Evolutionary conservation across 2,329 filamentous ascomycete genomes (phyloP), one percentile per base, ranked within the genome.

Genomic region (Paracamarosporium sp.): DNA sequence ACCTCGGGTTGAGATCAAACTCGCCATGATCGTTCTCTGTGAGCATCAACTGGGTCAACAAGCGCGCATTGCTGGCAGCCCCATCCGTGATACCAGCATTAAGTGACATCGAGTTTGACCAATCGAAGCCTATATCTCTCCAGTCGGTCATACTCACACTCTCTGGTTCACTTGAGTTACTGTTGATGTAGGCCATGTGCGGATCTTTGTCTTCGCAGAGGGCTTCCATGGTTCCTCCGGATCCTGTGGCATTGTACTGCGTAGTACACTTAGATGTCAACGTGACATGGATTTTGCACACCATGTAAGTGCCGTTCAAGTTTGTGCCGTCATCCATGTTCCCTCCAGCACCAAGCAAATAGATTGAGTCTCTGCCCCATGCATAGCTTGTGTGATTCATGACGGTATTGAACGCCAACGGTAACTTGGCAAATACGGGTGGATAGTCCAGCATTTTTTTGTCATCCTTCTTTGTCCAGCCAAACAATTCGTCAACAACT

Each of bases 401-500:
- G 8, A 78, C 63, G 0, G 90, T 90, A 70, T 94, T 93, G 75
- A 83, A 90, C 5, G 83, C 75, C 1, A 77, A 72, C 0, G 91
- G 91, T 25, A 80, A 72, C 47, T 76, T 83, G 2, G 81, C 74
- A 48, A 80, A 80, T 0, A 79, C 71, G 0, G 76, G 74, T 1
- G 71, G 71, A 38, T 57, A 79, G 73, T 73, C 75, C 77, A 82
- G 47, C 80, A 69, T 55, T 68, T 76, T 62, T 86, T 88, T 5
- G 84, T 80, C 0, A 83, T 87, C 6, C 51, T 86, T 81, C 30
- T 81, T 73, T 0, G 87, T 87, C 86, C 90, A 93, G 9, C 80
- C 80, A 65, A 94, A 94, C 1, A 93, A 77, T 2, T 90, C 83
- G 64, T 93, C 90, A 0, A 92, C 85, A 0, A 78, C 82, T 0